Evolutionary conservation across 352 stramenopile genomes (phyloP), one percentile per base, ranked within the genome.

Genomic region (Globisporangium acanthophoron): DNA sequence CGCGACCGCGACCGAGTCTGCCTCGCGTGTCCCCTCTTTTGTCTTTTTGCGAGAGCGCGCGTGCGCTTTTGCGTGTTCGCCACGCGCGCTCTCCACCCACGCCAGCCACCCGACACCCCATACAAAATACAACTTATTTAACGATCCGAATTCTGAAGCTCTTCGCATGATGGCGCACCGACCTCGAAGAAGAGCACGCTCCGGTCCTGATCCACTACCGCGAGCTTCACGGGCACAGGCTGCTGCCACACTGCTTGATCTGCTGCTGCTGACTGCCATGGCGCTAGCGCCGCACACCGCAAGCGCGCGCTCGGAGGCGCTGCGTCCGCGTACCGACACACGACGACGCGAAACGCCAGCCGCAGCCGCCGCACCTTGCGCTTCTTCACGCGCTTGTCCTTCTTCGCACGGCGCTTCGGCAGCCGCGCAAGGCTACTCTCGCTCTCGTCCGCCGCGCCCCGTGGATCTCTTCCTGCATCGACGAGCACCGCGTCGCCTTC

Each of bases 181-280:
- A 88, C 61, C 63, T 88, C 78, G 44, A 88, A 84, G 15, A 88
- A 64, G 58, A 92, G 46, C n/a, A 90, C 73, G 21, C 67, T 85
- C 44, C 66, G 57, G 52, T 90, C 74, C 29, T 61, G 65, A 44
- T 84, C 65, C 21, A 85, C 76, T 1, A 89, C 78, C 1, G 81
- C 79, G 31, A 90, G 4, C 66, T 92, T 90, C 29, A 89, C 48
- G 1, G 78, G 71, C n/a, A 2, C 24, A 27, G 24, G 24, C 24
- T 27, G 24, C 24, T 27, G 24, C 24, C 24, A 27, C 24, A 27
- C 24, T 1, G 3, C 24, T 27, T 27, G 24, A 27, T 27, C 1
- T 27, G 24, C 29, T 59, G 20, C 18, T 52, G n/a, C 33, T 35
- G 15, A 53, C 39, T 40, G 21, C 51, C 60, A 51, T 33, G 40